Evolutionary conservation across 495 filamentous ascomycete genomes (phyloP), one percentile per base, ranked within the genome.

Genomic region (Aspergillus sparsus): DNA sequence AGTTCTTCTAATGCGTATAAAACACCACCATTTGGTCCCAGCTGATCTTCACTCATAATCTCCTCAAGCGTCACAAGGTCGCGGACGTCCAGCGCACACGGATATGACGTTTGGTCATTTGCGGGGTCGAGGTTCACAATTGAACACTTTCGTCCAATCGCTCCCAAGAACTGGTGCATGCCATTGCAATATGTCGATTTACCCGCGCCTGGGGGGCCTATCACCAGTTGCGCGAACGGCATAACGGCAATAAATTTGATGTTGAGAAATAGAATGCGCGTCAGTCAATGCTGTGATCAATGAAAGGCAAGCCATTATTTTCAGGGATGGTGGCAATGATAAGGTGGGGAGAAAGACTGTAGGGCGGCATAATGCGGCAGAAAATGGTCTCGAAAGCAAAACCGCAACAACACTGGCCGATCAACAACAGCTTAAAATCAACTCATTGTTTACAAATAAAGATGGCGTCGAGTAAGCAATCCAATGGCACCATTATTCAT

Each of bases 121-220:
- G 94, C 94, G 36, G 94, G 94, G 77, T 98, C 94, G 61, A 98
- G 87, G 74, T 98, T 98, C 57, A 97, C 90, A 42, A 96, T 83
- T 11, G 92, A 94, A 78, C 91, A 96, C 77, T 94, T 92, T 41
- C 94, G 88, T 42, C 91, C 91, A 68, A 98, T 96, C 51, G 94
- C 93, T 57, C 85, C 85, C 80, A 97, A 87, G 81, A 97, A 98
- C 77, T 98, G 94, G 65, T 96, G 90, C 90, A 98, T 96, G 64
- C 94, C 94, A 84, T 97, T 89, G 81, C 92, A 97, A 73, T 95
- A 97, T 6, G 94, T 98, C 47, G 92, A 96, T 76, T 98, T 98
- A 15, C 94, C 94, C 27, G 93, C 85, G 61, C 94, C 94, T 7
- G 94, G 93, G 31, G 93, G 91, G 11, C 94, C 94, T 58, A 97